phyloP scores from a whole-genome alignment of 176 grass and related monocot species.

The Ensete ventricosum region DNA sequence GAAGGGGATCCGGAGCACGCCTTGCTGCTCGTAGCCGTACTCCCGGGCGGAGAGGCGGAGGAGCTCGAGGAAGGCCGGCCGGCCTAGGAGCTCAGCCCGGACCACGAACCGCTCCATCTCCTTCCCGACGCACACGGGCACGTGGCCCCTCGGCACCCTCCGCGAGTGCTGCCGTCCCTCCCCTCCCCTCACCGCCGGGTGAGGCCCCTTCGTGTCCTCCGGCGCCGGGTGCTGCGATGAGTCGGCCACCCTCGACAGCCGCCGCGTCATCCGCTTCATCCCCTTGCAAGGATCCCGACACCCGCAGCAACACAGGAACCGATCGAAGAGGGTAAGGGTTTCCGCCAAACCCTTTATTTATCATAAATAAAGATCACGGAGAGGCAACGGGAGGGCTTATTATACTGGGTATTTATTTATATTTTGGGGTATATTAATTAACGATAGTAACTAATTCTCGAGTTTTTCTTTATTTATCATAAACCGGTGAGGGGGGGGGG shows the following conservation, averaged over 20 bases:
- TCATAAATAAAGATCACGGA: not conserved
- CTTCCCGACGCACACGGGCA: constrained; percentile 7
- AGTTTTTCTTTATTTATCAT: not conserved
- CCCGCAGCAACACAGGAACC: not conserved
- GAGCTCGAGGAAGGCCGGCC: constrained; percentile 7
- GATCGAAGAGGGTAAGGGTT: not conserved
- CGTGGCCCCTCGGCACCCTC: constrained; percentile 8
- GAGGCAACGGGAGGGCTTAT: not conserved
- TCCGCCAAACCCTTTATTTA: too few relatives aligned
- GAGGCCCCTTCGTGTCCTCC: not conserved
- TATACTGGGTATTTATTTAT: not conserved
- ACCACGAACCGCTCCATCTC: constrained; percentile 17
- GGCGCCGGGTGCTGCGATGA: not conserved
- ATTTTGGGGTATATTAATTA: not conserved
- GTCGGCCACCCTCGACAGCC: constrained; percentile 10
- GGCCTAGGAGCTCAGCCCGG: constrained; percentile 12
- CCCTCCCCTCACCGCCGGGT: not conserved
- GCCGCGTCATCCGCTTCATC: constrained; percentile 8
- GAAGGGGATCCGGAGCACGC: constrained; percentile 9
- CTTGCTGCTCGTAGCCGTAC: constrained; percentile 17
- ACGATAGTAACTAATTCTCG: not conserved
- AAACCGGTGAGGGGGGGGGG: not conserved
- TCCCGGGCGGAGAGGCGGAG: constrained; percentile 6
- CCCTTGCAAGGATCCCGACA: not conserved
- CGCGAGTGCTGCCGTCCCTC: not conserved